Conservation (phyloP, 2,329 filamentous ascomycete genomes). For the Scytalidium sp. region DNA sequence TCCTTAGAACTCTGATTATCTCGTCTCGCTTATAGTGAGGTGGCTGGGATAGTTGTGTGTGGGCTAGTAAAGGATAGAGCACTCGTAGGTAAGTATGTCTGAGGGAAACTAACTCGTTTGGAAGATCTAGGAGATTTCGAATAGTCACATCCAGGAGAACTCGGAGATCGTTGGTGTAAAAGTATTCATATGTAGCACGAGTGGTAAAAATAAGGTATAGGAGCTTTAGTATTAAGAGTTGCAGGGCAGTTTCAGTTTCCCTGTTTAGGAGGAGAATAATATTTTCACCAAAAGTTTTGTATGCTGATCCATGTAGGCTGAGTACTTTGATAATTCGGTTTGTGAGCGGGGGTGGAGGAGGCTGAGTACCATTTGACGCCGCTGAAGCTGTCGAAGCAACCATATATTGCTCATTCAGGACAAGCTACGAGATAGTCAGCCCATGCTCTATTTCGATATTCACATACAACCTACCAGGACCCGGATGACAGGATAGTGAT, state of each 20-base stretch:
- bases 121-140: slow-evolving; percentile 92
- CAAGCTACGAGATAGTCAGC: slow-evolving; percentile 58
- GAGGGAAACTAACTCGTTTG: slow-evolving; percentile 73
- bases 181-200: slow-evolving; percentile 89
- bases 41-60: slow-evolving; percentile 84
- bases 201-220: slow-evolving; percentile 95
- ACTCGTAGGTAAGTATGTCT: slow-evolving; percentile 95
- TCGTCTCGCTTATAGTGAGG: slow-evolving; percentile 92
- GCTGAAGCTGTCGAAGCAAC: slow-evolving; percentile 60
- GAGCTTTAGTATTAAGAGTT: slow-evolving; percentile 93
- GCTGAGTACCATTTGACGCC: slow-evolving; percentile 22
- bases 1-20: slow-evolving; percentile 69
- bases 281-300: slow-evolving; percentile 96
- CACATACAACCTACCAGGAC: slow-evolving; percentile 65
- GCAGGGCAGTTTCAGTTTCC: slow-evolving; percentile 89
- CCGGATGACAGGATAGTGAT: slow-evolving; percentile 92
- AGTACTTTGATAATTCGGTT: slow-evolving; percentile 93
- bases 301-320: slow-evolving; percentile 73
- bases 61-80: slow-evolving; percentile 81
- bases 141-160: slow-evolving; percentile 95
- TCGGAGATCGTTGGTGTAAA: slow-evolving; percentile 95
- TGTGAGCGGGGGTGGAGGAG: slow-evolving; percentile 57
- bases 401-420: slow-evolving; percentile 98
- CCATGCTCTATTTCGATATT: background rate
- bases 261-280: slow-evolving; percentile 93